These are phyloP conservation scores for Diutina neorugosa DNA, from an alignment of 1,139 yeast species.

Conservation along the genomic window DNA sequence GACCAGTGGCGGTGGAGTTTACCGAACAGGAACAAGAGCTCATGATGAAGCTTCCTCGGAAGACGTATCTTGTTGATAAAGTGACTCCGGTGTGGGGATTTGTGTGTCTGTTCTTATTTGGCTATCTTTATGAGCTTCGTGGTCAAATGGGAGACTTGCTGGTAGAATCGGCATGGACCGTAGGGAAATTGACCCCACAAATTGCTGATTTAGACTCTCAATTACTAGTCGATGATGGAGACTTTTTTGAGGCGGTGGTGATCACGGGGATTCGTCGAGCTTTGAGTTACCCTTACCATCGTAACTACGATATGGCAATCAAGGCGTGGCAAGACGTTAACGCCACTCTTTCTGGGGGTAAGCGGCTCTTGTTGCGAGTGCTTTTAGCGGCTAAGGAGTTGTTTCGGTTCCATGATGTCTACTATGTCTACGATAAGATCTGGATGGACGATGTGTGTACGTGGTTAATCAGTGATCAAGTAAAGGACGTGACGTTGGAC, in stretches of 20 bases:
- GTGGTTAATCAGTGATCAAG: constrained; percentile 57
- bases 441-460: constrained; percentile 71
- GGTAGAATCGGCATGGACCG: constrained; percentile 88
- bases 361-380: constrained; percentile 46
- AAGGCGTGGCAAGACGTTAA: constrained; percentile 73
- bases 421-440: constrained; percentile 73
- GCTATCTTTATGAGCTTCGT: constrained; percentile 62
- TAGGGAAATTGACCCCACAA: constrained; percentile 78
- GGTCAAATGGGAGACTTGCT: constrained; percentile 70
- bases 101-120: constrained; percentile 55
- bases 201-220: constrained; percentile 57
- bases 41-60: constrained; percentile 59
- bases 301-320: constrained; percentile 49
- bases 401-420: constrained; percentile 80
- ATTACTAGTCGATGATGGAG: constrained; percentile 20
- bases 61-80: constrained; percentile 42
- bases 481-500: constrained; percentile 38
- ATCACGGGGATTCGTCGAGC: constrained; percentile 61
- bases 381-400: constrained; percentile 53
- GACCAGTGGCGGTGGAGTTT: constrained; percentile 35
- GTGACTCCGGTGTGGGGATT: constrained; percentile 45
- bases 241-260: constrained; percentile 37
- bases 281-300: constrained; percentile 65
- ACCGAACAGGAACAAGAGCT: constrained; percentile 47
- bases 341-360: constrained; percentile 54